Conservation (phyloP, 2,329 filamentous ascomycete genomes). For the Cordyceps cicadae region DNA sequence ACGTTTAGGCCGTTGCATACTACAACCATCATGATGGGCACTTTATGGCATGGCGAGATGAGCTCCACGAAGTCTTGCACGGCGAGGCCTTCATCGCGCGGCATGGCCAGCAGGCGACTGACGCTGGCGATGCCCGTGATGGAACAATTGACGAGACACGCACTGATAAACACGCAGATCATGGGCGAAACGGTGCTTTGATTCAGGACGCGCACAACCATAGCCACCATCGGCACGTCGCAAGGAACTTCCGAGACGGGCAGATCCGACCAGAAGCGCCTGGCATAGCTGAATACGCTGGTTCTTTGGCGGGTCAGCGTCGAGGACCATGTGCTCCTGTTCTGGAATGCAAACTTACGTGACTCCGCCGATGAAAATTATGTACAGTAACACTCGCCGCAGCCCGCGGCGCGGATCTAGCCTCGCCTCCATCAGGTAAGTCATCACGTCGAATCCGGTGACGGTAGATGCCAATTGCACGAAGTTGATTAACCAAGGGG, state of each 20-base stretch:
- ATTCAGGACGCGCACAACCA: conserved; percentile 34
- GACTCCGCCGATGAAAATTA: conserved; percentile 33
- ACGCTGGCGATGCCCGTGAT: conserved; percentile 36
- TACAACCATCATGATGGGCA: conserved; percentile 34
- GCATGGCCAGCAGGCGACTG: conserved; percentile 37
- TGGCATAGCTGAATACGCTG: too few relatives aligned
- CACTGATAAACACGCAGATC: conserved; percentile 30
- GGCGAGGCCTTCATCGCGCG: conserved; percentile 33
- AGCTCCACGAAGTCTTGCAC: conserved; percentile 28
- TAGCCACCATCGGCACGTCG: conserved; percentile 37
- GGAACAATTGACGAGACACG: conserved; percentile 39
- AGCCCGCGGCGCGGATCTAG: conserved; percentile 31
- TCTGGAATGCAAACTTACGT: conserved; percentile 24
- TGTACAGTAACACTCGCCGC: conserved; percentile 35
- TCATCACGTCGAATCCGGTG: conserved; percentile 35
- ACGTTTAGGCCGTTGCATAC: conserved; percentile 36
- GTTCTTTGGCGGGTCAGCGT: conserved; percentile 15
- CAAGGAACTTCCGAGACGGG: conserved; percentile 30
- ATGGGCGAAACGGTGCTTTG: conserved; percentile 32
- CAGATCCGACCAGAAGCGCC: too few relatives aligned
- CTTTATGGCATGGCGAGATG: conserved; percentile 29
- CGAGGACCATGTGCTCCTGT: background rate
- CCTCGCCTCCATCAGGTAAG: conserved; percentile 41
- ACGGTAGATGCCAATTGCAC: conserved; percentile 30
- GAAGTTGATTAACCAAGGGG: conserved; percentile 39